Percentiles rank a stretch among this genome's conserved stretches.
These are phyloP conservation scores for Psilocybe sp. DNA, from an alignment of 768 basidiomycete species.

Conservation along the genomic window DNA sequence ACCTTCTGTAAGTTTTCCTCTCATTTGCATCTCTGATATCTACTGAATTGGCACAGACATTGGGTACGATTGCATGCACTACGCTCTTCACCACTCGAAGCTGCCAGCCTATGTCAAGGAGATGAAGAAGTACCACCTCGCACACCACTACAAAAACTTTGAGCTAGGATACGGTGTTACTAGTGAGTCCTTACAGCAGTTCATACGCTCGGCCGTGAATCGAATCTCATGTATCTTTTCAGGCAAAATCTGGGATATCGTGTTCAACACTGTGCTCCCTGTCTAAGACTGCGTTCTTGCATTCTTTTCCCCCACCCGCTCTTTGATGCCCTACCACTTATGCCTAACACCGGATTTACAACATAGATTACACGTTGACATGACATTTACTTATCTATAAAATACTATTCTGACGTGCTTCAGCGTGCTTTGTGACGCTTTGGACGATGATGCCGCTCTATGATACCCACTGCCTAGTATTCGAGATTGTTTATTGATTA, in stretches of 20 bases:
- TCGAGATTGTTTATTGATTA: too few relatives aligned
- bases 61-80: constrained; percentile 89
- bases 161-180: constrained; percentile 97
- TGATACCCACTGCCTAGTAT: too few relatives aligned
- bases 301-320: not conserved
- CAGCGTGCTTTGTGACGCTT: too few relatives aligned
- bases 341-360: constrained; percentile 1
- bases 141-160: constrained; percentile 98
- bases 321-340: not conserved
- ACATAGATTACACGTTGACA: too few relatives aligned
- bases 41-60: constrained; percentile 47
- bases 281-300: constrained; percentile 36
- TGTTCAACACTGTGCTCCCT: constrained; percentile 80
- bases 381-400: too few relatives aligned
- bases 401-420: too few relatives aligned
- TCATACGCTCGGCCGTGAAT: not conserved
- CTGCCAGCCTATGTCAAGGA: constrained; percentile 84
- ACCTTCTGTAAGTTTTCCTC: constrained; percentile 57
- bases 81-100: constrained; percentile 85
- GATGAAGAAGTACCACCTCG: constrained; percentile 97
- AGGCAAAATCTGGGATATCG: constrained; percentile 93
- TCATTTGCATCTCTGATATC: not conserved
- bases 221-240: not conserved
- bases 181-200: constrained; percentile 43
- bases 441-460: too few relatives aligned